Percentiles rank a stretch among this genome's conserved stretches.
phyloP scores from a whole-genome alignment of 2,329 filamentous ascomycete genomes.

The Nemania bipapillata region DNA sequence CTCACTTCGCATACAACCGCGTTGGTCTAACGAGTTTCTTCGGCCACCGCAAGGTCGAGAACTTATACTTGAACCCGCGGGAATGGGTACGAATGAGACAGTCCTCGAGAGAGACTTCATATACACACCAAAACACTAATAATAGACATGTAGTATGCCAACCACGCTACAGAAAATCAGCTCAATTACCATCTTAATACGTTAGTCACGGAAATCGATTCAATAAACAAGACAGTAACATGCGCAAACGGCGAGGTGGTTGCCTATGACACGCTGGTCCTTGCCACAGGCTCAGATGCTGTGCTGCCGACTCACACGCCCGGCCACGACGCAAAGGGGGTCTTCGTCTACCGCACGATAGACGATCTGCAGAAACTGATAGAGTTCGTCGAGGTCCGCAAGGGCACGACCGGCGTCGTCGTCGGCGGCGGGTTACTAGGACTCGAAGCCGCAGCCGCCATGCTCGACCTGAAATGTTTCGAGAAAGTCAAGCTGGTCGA shows the following conservation, averaged over 20 bases:
- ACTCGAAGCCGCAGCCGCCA: conserved; percentile 88
- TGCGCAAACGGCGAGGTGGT: conserved; percentile 77
- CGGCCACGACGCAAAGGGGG: conserved; percentile 80
- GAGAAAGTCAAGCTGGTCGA: conserved; percentile 81
- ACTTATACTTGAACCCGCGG: conserved; percentile 84
- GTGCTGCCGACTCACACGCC: conserved; percentile 77
- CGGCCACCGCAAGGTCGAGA: conserved; percentile 83
- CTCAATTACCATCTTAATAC: conserved; percentile 82
- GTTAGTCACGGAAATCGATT: conserved; percentile 73
- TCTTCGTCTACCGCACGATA: conserved; percentile 91
- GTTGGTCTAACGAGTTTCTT: conserved; percentile 92
- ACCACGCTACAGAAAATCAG: conserved; percentile 69
- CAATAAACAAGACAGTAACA: conserved; percentile 71
- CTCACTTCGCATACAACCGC: conserved; percentile 89
- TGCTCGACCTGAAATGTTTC: conserved; percentile 85
- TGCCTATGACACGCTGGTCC: conserved; percentile 80
- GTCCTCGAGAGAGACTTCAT: neutral
- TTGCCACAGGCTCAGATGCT: conserved; percentile 88
- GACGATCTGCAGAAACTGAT: conserved; percentile 83
- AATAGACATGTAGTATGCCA: conserved; percentile 65
- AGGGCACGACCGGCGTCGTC: conserved; percentile 76
- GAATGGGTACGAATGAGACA: conserved; percentile 72
- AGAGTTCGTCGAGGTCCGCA: conserved; percentile 72
- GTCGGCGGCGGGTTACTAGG: conserved; percentile 87
- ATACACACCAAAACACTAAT: neutral